Conservation (phyloP, 1,139 yeast species). For the Pichia sp. region DNA sequence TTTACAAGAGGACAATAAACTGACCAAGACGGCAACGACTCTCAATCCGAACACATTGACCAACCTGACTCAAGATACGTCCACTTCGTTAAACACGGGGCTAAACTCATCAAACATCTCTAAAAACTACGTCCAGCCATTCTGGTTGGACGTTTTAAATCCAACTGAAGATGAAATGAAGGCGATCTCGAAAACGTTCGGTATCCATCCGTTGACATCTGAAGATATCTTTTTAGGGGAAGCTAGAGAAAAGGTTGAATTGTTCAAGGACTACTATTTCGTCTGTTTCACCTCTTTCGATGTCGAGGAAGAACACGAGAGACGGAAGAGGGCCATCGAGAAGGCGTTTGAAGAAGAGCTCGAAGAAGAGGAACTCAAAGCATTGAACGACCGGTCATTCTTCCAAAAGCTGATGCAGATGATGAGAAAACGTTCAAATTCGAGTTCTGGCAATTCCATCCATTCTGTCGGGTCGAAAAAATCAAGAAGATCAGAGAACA, state of each 20-base stretch:
- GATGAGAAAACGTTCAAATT: constrained; percentile 5
- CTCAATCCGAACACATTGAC: background rate
- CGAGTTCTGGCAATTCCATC: constrained; percentile 6
- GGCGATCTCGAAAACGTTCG: constrained; percentile 84
- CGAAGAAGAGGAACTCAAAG: constrained; percentile 23
- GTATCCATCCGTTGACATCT: constrained; percentile 93
- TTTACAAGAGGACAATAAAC: constrained; percentile 1
- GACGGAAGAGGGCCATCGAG: constrained; percentile 34
- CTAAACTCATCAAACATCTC: constrained; percentile 6
- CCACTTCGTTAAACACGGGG: constrained; percentile 5
- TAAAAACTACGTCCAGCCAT: constrained; percentile 41
- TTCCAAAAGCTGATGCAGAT: constrained; percentile 9
- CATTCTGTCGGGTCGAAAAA: constrained; percentile 8
- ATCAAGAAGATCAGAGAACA: constrained; percentile 14
- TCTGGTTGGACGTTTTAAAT: constrained; percentile 90
- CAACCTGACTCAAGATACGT: background rate
- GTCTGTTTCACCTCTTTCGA: constrained; percentile 95
- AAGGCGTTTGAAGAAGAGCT: constrained; percentile 34
- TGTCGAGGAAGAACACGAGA: constrained; percentile 67
- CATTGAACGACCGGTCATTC: constrained; percentile 16
- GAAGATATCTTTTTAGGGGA: constrained; percentile 96
- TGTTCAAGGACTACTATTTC: constrained; percentile 85
- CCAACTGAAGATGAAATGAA: constrained; percentile 99
- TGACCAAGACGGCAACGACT: background rate
- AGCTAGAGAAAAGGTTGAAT: constrained; percentile 91